Conservation (phyloP, 2,329 filamentous ascomycete genomes). For the Scorias spongiosa region DNA sequence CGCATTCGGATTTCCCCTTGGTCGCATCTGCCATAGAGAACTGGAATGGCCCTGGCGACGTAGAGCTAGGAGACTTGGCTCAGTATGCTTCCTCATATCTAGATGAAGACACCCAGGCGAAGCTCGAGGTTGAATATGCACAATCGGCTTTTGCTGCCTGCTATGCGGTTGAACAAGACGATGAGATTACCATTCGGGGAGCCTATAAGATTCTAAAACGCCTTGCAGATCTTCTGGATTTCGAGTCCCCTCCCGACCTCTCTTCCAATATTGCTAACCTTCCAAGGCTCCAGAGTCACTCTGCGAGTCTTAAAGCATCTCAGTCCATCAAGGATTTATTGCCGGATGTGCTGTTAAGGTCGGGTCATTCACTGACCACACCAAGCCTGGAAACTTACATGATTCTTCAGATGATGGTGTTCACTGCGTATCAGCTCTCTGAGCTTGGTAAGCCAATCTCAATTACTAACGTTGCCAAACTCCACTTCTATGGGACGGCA, state of each 20-base stretch:
- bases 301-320: constrained; percentile 19
- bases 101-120: constrained; percentile 43
- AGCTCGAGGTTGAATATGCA: constrained; percentile 49
- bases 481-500: constrained; percentile 48
- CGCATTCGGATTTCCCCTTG: constrained; percentile 44
- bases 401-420: constrained; percentile 47
- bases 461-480: constrained; percentile 34
- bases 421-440: constrained; percentile 30
- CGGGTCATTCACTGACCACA: constrained; percentile 49
- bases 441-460: constrained; percentile 27
- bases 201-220: constrained; percentile 46
- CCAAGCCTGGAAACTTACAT: constrained; percentile 41
- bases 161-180: constrained; percentile 49
- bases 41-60: constrained; percentile 59
- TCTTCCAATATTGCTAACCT: constrained; percentile 26
- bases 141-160: constrained; percentile 52
- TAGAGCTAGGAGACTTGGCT: constrained; percentile 44
- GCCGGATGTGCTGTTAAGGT: constrained; percentile 36
- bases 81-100: constrained; percentile 40
- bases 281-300: constrained; percentile 25
- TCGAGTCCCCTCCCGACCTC: constrained; percentile 39
- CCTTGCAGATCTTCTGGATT: constrained; percentile 44
- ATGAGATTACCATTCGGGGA: constrained; percentile 41
- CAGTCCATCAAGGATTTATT: constrained; percentile 18
- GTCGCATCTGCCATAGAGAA: constrained; percentile 49